Conservation (phyloP, 345 rosid genomes). For the Lagerstroemia speciosa region DNA sequence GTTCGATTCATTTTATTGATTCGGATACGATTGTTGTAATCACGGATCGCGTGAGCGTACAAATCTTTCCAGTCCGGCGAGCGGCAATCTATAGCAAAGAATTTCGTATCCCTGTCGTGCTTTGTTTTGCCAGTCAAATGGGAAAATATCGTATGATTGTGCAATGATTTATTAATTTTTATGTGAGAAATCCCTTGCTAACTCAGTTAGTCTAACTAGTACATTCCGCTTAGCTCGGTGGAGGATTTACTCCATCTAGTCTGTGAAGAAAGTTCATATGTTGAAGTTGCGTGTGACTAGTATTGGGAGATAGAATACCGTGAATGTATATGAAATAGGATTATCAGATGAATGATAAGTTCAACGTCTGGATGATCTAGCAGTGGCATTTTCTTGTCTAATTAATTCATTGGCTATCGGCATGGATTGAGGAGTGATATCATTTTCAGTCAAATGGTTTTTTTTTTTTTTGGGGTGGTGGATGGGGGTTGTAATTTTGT, state of each 20-base stretch:
- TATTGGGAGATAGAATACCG: not conserved
- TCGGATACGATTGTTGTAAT: not conserved
- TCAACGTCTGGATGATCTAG: not conserved
- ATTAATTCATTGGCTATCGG: not conserved
- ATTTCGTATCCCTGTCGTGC: not conserved
- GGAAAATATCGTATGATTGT: not conserved
- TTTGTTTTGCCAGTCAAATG: not conserved
- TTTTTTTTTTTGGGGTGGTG: too few species aligned
- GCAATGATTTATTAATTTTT: not conserved
- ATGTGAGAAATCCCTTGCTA: not conserved
- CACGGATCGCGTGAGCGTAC: not conserved
- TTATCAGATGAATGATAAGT: not conserved
- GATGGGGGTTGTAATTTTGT: too few species aligned
- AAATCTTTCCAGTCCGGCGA: not conserved
- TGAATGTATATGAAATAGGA: not conserved
- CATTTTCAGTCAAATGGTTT: not conserved
- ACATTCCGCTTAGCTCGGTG: not conserved
- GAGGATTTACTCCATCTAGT: not conserved
- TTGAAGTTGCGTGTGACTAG: not conserved
- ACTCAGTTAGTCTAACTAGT: not conserved
- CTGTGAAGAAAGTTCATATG: not conserved
- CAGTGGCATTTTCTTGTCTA: not conserved
- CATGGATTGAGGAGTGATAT: not conserved
- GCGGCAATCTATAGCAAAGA: not conserved
- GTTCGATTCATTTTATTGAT: not conserved